Evolutionary conservation across 1,284 basidiomycete species (phyloP), one percentile per base, ranked within the genome.

Genomic region (Cryptococcus sp.): DNA sequence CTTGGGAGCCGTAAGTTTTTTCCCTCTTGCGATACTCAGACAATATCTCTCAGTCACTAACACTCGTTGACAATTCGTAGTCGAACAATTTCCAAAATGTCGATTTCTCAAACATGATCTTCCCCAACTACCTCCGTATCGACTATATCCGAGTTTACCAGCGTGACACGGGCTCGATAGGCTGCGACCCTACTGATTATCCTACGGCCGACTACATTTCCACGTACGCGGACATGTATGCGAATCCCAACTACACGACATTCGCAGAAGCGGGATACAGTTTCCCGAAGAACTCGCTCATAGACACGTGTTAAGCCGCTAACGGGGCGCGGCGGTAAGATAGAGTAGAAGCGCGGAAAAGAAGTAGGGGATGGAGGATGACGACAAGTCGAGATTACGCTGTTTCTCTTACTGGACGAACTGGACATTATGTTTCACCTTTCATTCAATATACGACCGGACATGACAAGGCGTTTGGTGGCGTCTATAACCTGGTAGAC

Each of bases 111-210:
- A 57, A 75, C 45, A 63, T 82, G 49, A 66, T 59, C 13, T 79
- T 80, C 69, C 81, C 80, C 20, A 80, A 80, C 40, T 71, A 78
- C 46, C 72, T 81, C 67, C 65, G 68, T 40, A 67, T 77, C 51
- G 75, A 82, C 67, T 82, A 80, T 60, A 72, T 81, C 25, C 69
- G 81, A 29, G 76, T 81, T 20, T 82, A 80, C 57, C 81, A 82
- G 62, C 62, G 73, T 16, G 72, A 75, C n/a, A 79, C 77, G n/a
- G 75, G 77, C 13, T 64, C 68, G 0, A 54, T 79, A 10, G 76
- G 76, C 2, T 78, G 78, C 46, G 72, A 76, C 60, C 75, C 74
- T n/a, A 49, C 46, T 34, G 65, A 23, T 45, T 19, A 74, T 55
- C 77, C 77, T 1, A 79, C 77, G 0, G 72, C 74, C 5, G 70